phyloP scores from a whole-genome alignment of 495 filamentous ascomycete species.

The Penicillium paxilli region DNA sequence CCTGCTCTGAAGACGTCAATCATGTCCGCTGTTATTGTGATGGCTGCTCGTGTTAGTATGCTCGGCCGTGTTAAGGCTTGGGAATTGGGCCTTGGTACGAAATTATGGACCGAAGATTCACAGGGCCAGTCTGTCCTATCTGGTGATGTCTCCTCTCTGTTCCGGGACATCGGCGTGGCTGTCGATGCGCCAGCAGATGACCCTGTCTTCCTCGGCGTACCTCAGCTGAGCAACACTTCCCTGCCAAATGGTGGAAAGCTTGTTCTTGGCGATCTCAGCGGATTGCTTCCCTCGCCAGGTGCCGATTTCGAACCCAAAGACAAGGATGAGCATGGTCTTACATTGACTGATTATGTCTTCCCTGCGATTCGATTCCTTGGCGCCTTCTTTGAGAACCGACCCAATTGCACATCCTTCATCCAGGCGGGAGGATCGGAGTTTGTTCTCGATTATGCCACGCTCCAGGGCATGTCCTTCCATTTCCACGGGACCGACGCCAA shows the following conservation, averaged over 20 bases:
- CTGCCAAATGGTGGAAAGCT: conserved; percentile 43
- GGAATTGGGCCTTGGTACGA: conserved; percentile 70
- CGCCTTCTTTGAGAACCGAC: conserved; percentile 74
- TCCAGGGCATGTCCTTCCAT: conserved; percentile 73
- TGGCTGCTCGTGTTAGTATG: conserved; percentile 74
- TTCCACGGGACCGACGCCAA: conserved; percentile 67
- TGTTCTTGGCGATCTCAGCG: conserved; percentile 31
- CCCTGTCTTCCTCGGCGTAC: conserved; percentile 31
- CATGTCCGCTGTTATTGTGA: conserved; percentile 75
- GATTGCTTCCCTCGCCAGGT: conserved; percentile 25
- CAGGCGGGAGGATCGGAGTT: conserved; percentile 77
- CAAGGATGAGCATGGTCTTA: conserved; percentile 48
- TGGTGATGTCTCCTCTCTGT: conserved; percentile 33
- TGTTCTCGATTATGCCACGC: conserved; percentile 78
- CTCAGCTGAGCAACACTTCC: conserved; percentile 26
- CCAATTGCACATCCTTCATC: conserved; percentile 73
- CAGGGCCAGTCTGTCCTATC: conserved; percentile 32
- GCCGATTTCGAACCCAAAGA: conserved; percentile 45
- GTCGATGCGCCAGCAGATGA: conserved; percentile 29
- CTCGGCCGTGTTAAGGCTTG: conserved; percentile 68
- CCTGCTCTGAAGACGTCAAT: conserved; percentile 77
- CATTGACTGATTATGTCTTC: conserved; percentile 67
- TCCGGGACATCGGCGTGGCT: conserved; percentile 35
- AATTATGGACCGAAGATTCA: conserved; percentile 64
- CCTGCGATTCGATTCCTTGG: conserved; percentile 73